A percentile compares a stretch with the other conserved stretches of the same genome.
Conservation (phyloP, 495 filamentous ascomycete genomes). For the Podospora pseudocomata region DNA sequence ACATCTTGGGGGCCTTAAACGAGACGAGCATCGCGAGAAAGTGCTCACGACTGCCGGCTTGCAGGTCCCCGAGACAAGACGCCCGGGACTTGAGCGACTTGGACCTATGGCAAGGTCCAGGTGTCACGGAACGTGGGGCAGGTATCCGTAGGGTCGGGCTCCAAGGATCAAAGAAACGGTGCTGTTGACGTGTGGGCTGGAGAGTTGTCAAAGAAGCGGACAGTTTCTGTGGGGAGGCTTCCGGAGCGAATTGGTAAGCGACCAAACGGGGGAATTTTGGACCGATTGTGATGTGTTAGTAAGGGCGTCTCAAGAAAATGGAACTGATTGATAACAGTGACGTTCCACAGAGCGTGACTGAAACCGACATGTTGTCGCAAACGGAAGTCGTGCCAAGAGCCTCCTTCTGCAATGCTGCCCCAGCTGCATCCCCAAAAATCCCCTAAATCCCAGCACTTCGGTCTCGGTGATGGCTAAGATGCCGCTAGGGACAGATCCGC, state of each 20-base stretch:
- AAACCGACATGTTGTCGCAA: not conserved
- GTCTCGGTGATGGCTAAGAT: not conserved
- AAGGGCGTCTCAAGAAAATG: not conserved
- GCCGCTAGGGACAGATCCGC: not conserved
- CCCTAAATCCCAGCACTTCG: not conserved
- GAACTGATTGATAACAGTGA: not conserved
- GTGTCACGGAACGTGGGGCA: not conserved
- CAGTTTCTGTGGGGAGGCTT: not conserved
- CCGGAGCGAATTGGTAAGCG: not conserved
- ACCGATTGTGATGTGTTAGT: not conserved
- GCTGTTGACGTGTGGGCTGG: not conserved
- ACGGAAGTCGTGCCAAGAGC: not conserved
- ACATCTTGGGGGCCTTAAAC: not conserved
- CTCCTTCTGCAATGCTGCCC: not conserved
- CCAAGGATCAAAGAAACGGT: not conserved
- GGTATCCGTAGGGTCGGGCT: not conserved
- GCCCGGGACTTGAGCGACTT: not conserved
- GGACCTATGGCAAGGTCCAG: not conserved
- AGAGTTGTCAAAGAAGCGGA: not conserved
- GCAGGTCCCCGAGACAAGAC: not conserved
- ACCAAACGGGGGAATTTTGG: not conserved
- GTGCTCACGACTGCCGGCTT: not conserved
- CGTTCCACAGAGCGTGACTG: not conserved
- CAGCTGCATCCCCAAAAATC: not conserved
- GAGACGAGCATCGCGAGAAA: not conserved